phyloP scores from a whole-genome alignment of 306 rosid species.

The Quercus parvula region DNA sequence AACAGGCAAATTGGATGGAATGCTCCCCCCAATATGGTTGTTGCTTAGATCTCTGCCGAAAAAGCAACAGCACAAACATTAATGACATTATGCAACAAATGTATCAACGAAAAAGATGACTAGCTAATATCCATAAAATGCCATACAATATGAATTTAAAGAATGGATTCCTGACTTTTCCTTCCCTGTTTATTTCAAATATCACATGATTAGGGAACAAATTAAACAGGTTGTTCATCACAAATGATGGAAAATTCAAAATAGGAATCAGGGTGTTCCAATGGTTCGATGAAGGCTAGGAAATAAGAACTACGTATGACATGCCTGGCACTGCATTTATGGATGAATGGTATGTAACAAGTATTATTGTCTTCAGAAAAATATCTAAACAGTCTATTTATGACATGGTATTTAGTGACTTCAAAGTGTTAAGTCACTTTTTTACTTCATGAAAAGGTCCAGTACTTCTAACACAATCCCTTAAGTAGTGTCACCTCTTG shows the following conservation, averaged over 20 bases:
- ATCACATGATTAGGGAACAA: background rate
- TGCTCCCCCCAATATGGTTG: conserved; percentile 84
- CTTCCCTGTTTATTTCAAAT: too few species aligned
- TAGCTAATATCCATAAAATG: background rate
- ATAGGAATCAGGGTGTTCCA: background rate
- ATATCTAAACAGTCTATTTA: background rate
- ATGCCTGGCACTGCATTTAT: background rate
- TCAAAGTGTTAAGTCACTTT: background rate
- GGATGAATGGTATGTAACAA: background rate
- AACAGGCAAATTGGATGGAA: conserved; percentile 76
- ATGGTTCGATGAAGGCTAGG: background rate
- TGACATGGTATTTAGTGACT: background rate
- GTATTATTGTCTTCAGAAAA: background rate
- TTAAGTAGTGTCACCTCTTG: background rate
- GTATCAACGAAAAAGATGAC: conserved; percentile 2
- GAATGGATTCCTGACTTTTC: background rate
- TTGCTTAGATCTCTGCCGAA: conserved; percentile 82
- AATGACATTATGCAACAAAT: conserved; percentile 9
- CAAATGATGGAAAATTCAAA: background rate
- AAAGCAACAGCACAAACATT: conserved; percentile 18
- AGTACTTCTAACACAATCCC: background rate
- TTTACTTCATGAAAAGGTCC: background rate
- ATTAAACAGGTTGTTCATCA: background rate
- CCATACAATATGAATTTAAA: conserved; percentile 1
- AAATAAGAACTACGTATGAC: background rate